A percentile compares a stretch with the other conserved stretches of the same genome.
phyloP scores from a whole-genome alignment of 768 basidiomycete species.

The Cyclocybe aegerita region DNA sequence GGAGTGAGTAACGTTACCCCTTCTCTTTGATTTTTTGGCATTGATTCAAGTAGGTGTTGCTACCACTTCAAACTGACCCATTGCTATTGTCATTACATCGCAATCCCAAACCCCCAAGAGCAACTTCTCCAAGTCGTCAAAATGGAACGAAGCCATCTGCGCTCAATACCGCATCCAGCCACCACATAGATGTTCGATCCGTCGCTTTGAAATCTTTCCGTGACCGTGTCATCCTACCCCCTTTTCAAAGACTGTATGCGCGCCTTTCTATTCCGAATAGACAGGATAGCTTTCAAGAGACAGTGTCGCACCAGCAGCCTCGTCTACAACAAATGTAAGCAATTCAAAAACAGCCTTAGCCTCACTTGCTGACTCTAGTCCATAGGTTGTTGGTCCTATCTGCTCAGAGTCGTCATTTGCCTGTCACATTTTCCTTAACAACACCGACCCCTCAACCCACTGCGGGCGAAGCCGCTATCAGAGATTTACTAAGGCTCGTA shows the following conservation, averaged over 20 bases:
- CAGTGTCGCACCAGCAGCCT: conserved; percentile 58
- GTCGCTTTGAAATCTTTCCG: conserved; percentile 81
- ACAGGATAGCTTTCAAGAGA: conserved; percentile 58
- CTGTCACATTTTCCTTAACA: conserved; percentile 60
- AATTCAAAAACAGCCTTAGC: not conserved
- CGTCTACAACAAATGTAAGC: conserved; percentile 80
- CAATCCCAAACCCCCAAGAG: conserved; percentile 53
- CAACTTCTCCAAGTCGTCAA: conserved; percentile 50
- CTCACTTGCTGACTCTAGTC: conserved; percentile 3
- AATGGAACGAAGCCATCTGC: conserved; percentile 38
- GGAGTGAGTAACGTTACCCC: conserved; percentile 52
- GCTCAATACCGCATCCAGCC: conserved; percentile 34
- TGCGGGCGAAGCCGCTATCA: conserved; percentile 65
- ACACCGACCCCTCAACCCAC: conserved; percentile 54
- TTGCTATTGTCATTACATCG: conserved; percentile 70
- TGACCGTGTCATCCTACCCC: conserved; percentile 73
- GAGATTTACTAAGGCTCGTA: conserved; percentile 62
- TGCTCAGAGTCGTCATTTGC: conserved; percentile 63
- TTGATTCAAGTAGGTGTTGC: conserved; percentile 25
- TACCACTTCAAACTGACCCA: conserved; percentile 39
- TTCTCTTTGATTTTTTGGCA: not conserved
- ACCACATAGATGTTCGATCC: conserved; percentile 76
- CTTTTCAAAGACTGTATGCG: conserved; percentile 52
- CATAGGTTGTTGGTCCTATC: conserved; percentile 72
- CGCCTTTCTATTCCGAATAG: conserved; percentile 53